phyloP scores from a whole-genome alignment of 73 alveolate genomes.

The Paraurostyla sp. region DNA sequence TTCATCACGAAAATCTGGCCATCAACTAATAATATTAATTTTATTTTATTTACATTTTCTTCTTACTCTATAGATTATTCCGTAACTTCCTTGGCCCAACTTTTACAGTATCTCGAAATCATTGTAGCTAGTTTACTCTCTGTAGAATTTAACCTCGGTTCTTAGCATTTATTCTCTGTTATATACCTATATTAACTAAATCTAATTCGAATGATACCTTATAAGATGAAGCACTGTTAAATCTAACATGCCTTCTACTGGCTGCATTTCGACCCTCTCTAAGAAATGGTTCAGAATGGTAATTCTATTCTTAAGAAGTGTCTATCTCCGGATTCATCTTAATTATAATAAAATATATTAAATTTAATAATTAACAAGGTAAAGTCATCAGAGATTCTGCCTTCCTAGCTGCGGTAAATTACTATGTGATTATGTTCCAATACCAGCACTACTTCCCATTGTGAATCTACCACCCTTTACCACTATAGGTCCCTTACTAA shows the following conservation, averaged over 20 bases:
- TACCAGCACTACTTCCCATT: too few relatives aligned
- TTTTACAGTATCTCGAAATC: conserved; percentile 84
- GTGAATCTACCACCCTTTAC: conserved; percentile 39
- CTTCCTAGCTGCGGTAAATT: not conserved
- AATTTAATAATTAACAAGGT: too few relatives aligned
- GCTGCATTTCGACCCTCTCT: too few relatives aligned
- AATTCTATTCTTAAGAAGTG: too few relatives aligned
- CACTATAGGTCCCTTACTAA: conserved; percentile 26
- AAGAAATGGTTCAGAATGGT: too few relatives aligned
- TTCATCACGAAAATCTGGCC: conserved; percentile 66
- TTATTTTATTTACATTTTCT: conserved; percentile 67
- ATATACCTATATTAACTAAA: not conserved
- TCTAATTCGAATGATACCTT: not conserved
- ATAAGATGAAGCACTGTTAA: not conserved
- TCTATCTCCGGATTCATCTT: too few relatives aligned
- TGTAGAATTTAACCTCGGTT: not conserved
- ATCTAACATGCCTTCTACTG: not conserved
- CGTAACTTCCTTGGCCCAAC: conserved; percentile 90
- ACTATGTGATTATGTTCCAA: not conserved
- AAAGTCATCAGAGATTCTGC: too few relatives aligned
- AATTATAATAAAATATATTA: too few relatives aligned
- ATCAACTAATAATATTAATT: conserved; percentile 52
- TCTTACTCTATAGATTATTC: conserved; percentile 86
- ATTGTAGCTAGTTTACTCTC: not conserved
- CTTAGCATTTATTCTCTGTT: not conserved